phyloP scores from a whole-genome alignment of 345 rosid species.

The Reutealis trisperma region DNA sequence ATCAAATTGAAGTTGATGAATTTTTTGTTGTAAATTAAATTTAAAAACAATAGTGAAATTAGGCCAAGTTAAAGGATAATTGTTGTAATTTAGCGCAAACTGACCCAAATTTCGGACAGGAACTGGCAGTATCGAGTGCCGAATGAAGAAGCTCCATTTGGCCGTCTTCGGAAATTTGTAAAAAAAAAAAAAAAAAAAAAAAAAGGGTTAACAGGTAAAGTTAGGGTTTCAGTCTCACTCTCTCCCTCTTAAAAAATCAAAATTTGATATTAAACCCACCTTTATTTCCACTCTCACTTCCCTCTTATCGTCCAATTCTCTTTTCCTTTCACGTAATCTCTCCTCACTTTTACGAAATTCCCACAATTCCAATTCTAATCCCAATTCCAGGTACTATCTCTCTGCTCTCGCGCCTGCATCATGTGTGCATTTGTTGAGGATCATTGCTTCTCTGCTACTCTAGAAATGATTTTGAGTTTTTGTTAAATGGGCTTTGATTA shows the following conservation, averaged over 20 bases:
- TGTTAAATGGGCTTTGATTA: not conserved
- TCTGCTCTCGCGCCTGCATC: not conserved
- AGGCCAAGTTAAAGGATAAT: too few relatives aligned
- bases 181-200: too few relatives aligned
- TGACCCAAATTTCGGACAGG: not conserved
- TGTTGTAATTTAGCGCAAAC: too few relatives aligned
- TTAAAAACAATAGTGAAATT: too few relatives aligned
- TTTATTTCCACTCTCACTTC: not conserved
- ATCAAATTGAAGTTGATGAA: too few relatives aligned
- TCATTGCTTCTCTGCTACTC: not conserved
- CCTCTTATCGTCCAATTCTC: not conserved
- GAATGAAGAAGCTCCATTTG: not conserved
- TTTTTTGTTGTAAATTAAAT: too few relatives aligned
- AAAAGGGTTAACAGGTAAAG: not conserved
- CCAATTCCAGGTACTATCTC: slow-evolving; percentile 7
- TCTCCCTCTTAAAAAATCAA: slow-evolving; percentile 4
- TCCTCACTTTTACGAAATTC: not conserved
- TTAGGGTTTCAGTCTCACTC: slow-evolving; percentile 22
- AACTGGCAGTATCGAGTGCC: not conserved
- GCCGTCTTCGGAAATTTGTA: not conserved
- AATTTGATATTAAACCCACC: slow-evolving; percentile 1
- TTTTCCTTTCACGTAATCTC: not conserved
- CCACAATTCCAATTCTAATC: too few relatives aligned
- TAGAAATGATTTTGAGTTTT: not conserved
- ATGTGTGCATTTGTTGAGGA: not conserved